Evolutionary conservation across 345 rosid species (phyloP).

Genomic region (Acer saccharum): DNA sequence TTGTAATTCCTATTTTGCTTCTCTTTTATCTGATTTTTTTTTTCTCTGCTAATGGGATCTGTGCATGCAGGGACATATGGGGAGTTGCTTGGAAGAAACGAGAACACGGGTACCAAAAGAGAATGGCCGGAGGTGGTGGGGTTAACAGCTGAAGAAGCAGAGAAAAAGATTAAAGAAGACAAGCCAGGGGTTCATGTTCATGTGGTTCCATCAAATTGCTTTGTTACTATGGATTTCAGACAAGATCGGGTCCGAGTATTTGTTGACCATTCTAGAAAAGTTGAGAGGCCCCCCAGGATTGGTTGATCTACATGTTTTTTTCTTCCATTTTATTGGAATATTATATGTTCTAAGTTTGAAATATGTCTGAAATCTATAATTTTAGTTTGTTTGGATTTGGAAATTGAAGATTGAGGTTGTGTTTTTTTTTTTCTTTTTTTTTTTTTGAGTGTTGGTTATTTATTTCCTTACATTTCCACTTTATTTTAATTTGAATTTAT

Average conservation of each 20-base stretch:
- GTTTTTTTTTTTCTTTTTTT: no score
- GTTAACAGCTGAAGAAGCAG: slow-evolving; percentile 43
- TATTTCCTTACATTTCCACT: no score
- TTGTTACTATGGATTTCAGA: slow-evolving; percentile 43
- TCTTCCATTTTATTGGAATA: not conserved
- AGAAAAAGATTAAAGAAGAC: slow-evolving; percentile 51
- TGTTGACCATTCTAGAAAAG: slow-evolving; percentile 39
- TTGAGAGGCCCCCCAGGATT: slow-evolving; percentile 33
- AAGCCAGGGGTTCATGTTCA: slow-evolving; percentile 36
- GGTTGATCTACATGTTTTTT: slow-evolving; percentile 23
- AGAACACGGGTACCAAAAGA: slow-evolving; percentile 22
- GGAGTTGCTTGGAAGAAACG: slow-evolving; percentile 20
- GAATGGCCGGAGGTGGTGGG: slow-evolving; percentile 63
- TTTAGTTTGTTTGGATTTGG: no score
- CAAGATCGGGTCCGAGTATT: slow-evolving; percentile 37
- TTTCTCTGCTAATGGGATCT: not conserved
- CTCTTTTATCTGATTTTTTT: not conserved
- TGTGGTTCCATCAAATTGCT: slow-evolving; percentile 36
- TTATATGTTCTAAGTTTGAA: not conserved
- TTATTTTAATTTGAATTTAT: no score
- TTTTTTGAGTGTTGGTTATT: no score
- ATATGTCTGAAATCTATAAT: no score
- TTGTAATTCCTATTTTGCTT: no score
- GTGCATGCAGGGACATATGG: slow-evolving; percentile 33
- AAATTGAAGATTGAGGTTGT: no score